Evolutionary conservation across 139 green algal genomes (phyloP).

Genomic region (Micractinium sp.): DNA sequence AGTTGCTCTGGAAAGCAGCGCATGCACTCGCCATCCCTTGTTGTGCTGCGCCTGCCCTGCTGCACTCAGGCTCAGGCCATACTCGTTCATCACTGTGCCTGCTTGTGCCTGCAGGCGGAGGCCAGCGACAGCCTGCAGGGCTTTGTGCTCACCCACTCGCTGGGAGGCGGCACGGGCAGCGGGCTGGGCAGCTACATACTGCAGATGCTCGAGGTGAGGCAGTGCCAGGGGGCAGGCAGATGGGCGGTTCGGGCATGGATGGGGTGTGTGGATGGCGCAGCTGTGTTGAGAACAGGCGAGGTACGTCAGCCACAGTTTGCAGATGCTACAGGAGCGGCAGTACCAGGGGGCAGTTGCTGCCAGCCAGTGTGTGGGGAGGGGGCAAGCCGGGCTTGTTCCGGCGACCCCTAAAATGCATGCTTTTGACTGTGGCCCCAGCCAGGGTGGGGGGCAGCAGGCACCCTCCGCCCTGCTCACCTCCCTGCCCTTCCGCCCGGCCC

Average conservation of each 20-base stretch:
- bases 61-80: background rate
- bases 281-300: no score
- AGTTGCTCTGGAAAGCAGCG: background rate
- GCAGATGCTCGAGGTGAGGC: constrained; percentile 66
- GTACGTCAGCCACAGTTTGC: no score
- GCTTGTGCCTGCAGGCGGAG: constrained; percentile 51
- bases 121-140: constrained; percentile 74
- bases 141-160: constrained; percentile 78
- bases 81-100: background rate
- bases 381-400: no score
- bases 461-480: background rate
- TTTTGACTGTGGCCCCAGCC: no score
- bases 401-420: no score
- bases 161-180: constrained; percentile 85
- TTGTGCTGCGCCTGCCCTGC: background rate
- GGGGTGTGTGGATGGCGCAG: no score
- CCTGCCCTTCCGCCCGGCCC: background rate
- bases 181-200: constrained; percentile 83
- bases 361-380: no score
- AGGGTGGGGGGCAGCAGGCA: no score
- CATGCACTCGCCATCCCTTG: background rate
- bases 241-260: no score
- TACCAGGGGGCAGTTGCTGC: no score
- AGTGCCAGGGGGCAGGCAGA: background rate
- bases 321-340: no score